A percentile compares a stretch with the other conserved stretches of the same genome.
Evolutionary conservation across 352 stramenopile species (phyloP).

Genomic region (Blastocystis sp.): DNA sequence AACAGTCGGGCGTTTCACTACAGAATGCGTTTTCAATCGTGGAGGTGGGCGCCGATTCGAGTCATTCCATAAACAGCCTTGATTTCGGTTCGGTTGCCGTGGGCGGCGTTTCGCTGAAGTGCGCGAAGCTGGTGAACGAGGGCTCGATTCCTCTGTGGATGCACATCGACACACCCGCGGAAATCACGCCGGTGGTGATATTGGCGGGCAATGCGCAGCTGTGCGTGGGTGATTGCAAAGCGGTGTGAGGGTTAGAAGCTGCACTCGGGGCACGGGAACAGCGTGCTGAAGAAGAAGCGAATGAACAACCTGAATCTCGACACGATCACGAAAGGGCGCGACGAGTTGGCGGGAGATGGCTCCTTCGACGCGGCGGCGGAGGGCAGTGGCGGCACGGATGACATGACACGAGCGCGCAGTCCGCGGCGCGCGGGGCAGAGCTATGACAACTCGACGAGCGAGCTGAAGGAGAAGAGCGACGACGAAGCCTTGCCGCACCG

Average conservation of each 20-base stretch:
- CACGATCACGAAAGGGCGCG: background rate
- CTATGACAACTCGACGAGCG: background rate
- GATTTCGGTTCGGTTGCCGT: slow-evolving; percentile 17
- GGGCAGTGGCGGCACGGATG: background rate
- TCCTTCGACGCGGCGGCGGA: background rate
- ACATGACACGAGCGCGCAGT: background rate
- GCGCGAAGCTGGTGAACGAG: slow-evolving; percentile 1
- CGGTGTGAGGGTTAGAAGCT: background rate
- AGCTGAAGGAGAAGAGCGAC: background rate
- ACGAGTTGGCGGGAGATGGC: background rate
- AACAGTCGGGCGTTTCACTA: slow-evolving; percentile 21
- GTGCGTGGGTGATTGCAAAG: background rate
- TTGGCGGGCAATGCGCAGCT: background rate
- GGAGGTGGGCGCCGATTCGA: background rate
- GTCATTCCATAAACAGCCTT: slow-evolving; percentile 5
- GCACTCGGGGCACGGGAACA: background rate
- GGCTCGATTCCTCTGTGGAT: slow-evolving; percentile 4
- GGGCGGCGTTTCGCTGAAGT: background rate
- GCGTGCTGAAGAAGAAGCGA: slow-evolving; percentile 15
- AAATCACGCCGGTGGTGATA: background rate
- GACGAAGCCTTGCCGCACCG: background rate
- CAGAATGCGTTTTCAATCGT: slow-evolving; percentile 25
- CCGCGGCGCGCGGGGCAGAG: background rate
- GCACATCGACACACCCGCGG: background rate
- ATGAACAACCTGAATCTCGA: slow-evolving; percentile 64